These are phyloP conservation scores for Rubia occidens DNA, from an alignment of 305 asterid species.

Conservation along the genomic window DNA sequence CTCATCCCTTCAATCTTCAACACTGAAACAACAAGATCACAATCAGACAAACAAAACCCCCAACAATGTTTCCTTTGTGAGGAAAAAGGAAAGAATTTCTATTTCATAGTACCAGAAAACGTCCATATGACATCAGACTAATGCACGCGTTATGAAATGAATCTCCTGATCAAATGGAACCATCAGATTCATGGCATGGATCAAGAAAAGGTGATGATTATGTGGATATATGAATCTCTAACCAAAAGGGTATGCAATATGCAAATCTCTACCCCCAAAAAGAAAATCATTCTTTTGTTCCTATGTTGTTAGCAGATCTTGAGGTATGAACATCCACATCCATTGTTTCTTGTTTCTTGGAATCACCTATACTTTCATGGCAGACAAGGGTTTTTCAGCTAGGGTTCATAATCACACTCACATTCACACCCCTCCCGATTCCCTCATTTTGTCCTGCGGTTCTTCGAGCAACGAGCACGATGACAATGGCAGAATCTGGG, in stretches of 20 bases:
- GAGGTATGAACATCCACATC: conserved; percentile 21
- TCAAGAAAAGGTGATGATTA: not conserved
- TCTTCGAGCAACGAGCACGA: conserved; percentile 32
- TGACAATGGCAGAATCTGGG: conserved; percentile 43
- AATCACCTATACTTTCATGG: conserved; percentile 20
- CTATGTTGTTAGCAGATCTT: not conserved
- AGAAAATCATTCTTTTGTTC: not conserved
- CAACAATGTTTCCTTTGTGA: not conserved
- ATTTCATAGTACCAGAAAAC: not conserved
- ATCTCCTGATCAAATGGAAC: not conserved
- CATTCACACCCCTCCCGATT: conserved; percentile 16
- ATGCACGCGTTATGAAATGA: not conserved
- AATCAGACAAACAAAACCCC: not conserved
- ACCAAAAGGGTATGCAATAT: not conserved
- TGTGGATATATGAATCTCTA: conserved; percentile 5
- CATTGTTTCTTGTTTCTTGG: conserved; percentile 15
- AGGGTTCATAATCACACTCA: conserved; percentile 1
- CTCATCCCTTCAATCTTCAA: not conserved
- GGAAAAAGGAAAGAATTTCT: not conserved
- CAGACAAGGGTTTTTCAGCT: conserved; percentile 24
- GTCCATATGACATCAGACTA: not conserved
- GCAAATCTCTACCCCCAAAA: not conserved
- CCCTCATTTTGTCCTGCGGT: conserved; percentile 48
- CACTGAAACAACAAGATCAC: not conserved
- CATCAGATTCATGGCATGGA: not conserved